Evolutionary conservation across 345 rosid species (phyloP).

Genomic region (Lumnitzera littorea): DNA sequence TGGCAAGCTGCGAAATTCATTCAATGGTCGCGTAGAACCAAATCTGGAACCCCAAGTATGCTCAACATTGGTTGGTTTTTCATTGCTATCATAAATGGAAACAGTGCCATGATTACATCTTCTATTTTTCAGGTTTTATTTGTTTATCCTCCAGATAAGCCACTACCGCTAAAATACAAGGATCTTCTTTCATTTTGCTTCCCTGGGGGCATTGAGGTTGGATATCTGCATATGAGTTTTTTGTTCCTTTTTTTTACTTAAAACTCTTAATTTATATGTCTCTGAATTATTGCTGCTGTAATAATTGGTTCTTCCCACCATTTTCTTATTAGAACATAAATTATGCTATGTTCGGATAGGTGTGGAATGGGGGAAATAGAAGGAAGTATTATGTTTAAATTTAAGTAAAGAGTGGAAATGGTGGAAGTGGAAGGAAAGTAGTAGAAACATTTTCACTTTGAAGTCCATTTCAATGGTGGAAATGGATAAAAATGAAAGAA

Average conservation of each 20-base stretch:
- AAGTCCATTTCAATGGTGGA: too few species aligned
- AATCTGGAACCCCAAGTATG: constrained; percentile 79
- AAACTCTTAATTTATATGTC: background rate
- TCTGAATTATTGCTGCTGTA: too few species aligned
- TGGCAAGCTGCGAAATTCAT: constrained; percentile 49
- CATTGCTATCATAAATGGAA: background rate
- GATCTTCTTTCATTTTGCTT: constrained; percentile 94
- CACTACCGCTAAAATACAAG: constrained; percentile 66
- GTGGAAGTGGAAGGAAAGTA: too few species aligned
- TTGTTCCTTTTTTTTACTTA: background rate
- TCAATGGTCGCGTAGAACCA: constrained; percentile 61
- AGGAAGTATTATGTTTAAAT: too few species aligned
- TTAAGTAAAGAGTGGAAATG: too few species aligned
- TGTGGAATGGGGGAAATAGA: too few species aligned
- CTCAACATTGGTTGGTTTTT: constrained; percentile 3
- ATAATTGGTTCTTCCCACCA: too few species aligned
- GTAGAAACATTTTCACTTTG: too few species aligned
- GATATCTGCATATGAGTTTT: constrained; percentile 6
- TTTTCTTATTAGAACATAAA: too few species aligned
- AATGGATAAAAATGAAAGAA: too few species aligned
- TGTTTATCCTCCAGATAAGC: constrained; percentile 88
- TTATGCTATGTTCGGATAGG: too few species aligned
- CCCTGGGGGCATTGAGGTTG: constrained; percentile 92
- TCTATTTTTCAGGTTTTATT: constrained; percentile 61
- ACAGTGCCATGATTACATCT: constrained; percentile 11